Conservation (phyloP, 2,329 filamentous ascomycete species). For the Rhinocladiella mackenziei region DNA sequence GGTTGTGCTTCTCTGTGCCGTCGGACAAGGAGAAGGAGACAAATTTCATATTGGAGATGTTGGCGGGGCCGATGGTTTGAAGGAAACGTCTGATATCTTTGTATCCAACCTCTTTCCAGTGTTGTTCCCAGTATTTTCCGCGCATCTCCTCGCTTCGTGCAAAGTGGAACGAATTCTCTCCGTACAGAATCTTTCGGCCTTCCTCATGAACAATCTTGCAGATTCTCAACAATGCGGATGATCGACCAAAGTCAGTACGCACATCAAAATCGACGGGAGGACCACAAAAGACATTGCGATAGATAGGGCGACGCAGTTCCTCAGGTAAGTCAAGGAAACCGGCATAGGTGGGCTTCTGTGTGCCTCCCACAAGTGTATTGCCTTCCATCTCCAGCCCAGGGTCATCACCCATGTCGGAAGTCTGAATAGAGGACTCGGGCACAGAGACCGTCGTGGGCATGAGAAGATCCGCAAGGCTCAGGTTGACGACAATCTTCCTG, state of each 20-base stretch:
- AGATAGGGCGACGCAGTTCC: constrained; percentile 49
- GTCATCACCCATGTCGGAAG: neutral
- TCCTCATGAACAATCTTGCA: constrained; percentile 46
- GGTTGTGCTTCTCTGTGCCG: constrained; percentile 41
- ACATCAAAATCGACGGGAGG: constrained; percentile 36
- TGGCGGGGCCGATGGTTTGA: constrained; percentile 46
- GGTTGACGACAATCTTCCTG: constrained; percentile 6
- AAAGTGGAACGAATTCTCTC: constrained; percentile 49
- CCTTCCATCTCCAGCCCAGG: neutral
- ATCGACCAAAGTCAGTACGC: constrained; percentile 39
- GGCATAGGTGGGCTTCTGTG: neutral
- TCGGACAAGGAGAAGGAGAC: constrained; percentile 46
- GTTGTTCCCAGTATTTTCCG: constrained; percentile 39
- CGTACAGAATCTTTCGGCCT: constrained; percentile 47
- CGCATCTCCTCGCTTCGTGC: constrained; percentile 36
- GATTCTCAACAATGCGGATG: constrained; percentile 45
- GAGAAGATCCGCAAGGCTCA: neutral
- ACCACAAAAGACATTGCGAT: constrained; percentile 41
- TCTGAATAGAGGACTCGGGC: neutral
- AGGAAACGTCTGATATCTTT: constrained; percentile 44
- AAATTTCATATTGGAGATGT: constrained; percentile 45
- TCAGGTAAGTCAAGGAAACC: constrained; percentile 39
- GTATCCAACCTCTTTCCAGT: constrained; percentile 48
- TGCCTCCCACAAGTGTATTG: neutral
- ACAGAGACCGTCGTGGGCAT: no score